Evolutionary conservation across 2,329 filamentous ascomycete species (phyloP), one percentile per base, ranked within the genome.

Genomic region (Penicillium sp.): DNA sequence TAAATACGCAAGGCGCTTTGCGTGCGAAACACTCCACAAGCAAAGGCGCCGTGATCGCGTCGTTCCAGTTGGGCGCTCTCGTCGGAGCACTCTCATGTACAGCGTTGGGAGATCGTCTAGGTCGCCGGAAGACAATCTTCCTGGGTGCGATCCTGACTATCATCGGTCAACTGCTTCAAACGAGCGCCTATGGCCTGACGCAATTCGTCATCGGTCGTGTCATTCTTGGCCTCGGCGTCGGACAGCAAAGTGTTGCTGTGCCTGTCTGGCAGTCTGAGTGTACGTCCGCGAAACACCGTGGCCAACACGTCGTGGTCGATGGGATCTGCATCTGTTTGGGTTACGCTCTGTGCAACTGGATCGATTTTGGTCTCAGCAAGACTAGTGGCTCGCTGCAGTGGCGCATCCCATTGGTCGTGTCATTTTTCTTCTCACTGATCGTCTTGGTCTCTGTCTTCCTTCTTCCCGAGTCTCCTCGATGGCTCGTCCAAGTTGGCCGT

Each of bases 221-320:
- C 13, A 60, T 77, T n/a, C 69, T 72, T 9, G 74, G 74, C 17
- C 52, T 74, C 33, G 75, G 73, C 6, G 72, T 74, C 34, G 68
- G 72, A 11, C 57, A 74, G 45, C 70, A 71, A 34, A 73, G 69
- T 4, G 69, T 67, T 2, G 72, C 71, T 1, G 70, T 75, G 2
- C 72, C 72, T 1, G 72, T 69, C 4, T 75, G 71, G 70, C 72
- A 75, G 39, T 69, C 66, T 0, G 71, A 75, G 55, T 73, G 68
- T 16, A 69, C 70, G 5, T 69, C 71, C 38, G 65, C 70, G 4
- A 70, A 75, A 47, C 59, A 66, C 33, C 63, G 72, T 41, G 72
- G 73, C 13, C 69, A 71, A 40, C 60, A 75, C 41, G 70, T 75
- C 44, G 73, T 73, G 32, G 70, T 71, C 8, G 70, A 69, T 38